Evolutionary conservation across 352 stramenopile species (phyloP), one percentile per base, ranked within the genome.

Genomic region (Aphanomyces invadans): DNA sequence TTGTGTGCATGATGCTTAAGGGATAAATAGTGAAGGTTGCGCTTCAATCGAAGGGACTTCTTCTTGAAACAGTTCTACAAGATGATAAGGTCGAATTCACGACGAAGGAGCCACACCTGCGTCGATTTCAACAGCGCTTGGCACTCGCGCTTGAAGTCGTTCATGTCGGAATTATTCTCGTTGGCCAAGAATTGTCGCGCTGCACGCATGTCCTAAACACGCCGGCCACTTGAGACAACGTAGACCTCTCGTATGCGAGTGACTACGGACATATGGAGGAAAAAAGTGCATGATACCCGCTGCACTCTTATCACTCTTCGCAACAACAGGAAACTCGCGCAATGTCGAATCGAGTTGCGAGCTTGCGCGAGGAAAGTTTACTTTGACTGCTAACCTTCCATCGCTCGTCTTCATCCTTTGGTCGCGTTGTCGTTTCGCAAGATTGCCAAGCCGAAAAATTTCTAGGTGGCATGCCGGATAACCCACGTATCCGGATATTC

Each of bases 71-170:
- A 46, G 23, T 1, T 52, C 55, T 64, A 64, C 21, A 38, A 33
- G 19, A 5, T n/a, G 25, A 9, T 5, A 52, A 25, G 21, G 19
- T 52, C 9, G 19, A 21, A 25, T 52, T 9, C n/a, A n/a, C 12
- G 9, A 52, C 44, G 9, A 25, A 4, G 19, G 4, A 26, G 44
- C 4, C 12, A 26, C 21, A 25, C 49, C 49, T 57, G 5, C 15
- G 49, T 57, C 23, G 49, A 21, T 32, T 21, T 32, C 19, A 39
- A 26, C 15, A 57, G 19, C 19, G 49, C 23, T 57, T 33, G 49
- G 29, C 49, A 57, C 29, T 57, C 21, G 32, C 29, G 49, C 29
- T 57, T 57, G 49, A 23, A 57, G n/a, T 54, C 46, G 21, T 21
- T 33, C 49, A 21, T 21, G 49, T 26, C 15, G 12, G 9, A 32